Conservation (phyloP, 2,329 filamentous ascomycete species). For the Didymella lethalis region DNA sequence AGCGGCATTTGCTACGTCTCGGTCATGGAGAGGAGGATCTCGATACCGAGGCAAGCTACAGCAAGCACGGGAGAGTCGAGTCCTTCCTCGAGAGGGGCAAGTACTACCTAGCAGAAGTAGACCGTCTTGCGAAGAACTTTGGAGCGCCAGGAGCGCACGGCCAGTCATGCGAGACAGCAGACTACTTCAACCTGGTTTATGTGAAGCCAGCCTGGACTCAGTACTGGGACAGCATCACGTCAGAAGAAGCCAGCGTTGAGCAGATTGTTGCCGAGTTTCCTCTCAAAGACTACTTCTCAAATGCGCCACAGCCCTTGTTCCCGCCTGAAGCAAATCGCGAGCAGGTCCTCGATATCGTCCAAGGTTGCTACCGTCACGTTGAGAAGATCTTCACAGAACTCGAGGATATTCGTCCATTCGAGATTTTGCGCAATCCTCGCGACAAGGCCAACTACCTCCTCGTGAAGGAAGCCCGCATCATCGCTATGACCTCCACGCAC, state of each 20-base stretch:
- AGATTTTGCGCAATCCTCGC: constrained; percentile 84
- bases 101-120: constrained; percentile 80
- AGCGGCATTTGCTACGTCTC: constrained; percentile 87
- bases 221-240: constrained; percentile 73
- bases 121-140: constrained; percentile 83
- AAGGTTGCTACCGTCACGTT: constrained; percentile 88
- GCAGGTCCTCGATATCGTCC: constrained; percentile 75
- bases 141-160: constrained; percentile 92
- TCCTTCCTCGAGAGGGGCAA: constrained; percentile 91
- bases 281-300: constrained; percentile 85
- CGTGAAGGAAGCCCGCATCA: constrained; percentile 93
- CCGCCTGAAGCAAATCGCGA: constrained; percentile 70
- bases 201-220: constrained; percentile 87
- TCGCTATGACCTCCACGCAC: constrained; percentile 98
- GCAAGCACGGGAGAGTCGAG: constrained; percentile 93
- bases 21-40: constrained; percentile 96
- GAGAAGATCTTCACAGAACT: constrained; percentile 90
- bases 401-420: constrained; percentile 92
- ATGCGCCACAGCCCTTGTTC: constrained; percentile 87
- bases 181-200: constrained; percentile 95
- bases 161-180: constrained; percentile 94
- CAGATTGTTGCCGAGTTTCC: constrained; percentile 80
- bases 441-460: constrained; percentile 97
- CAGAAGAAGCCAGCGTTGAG: constrained; percentile 63
- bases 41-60: constrained; percentile 84